Conservation (phyloP, 805 yeast species). For the Candida peoriensis region DNA sequence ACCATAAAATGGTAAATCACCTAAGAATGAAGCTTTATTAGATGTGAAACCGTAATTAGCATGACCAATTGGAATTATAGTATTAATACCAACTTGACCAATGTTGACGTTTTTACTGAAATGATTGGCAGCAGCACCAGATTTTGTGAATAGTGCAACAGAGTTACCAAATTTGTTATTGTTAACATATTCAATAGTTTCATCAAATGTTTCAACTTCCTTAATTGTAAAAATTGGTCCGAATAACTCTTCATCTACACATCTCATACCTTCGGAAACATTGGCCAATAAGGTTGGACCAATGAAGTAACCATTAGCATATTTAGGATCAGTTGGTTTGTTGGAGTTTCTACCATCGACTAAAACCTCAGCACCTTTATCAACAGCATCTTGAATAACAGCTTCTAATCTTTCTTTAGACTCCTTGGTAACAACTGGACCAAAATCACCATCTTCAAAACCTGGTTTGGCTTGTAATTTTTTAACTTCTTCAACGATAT, state of each 20-base stretch:
- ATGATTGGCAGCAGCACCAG: conserved; percentile 64
- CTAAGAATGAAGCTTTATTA: conserved; percentile 70
- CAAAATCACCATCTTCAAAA: conserved; percentile 59
- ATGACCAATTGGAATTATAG: conserved; percentile 75
- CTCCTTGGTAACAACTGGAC: conserved; percentile 66
- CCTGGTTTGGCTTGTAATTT: conserved; percentile 60
- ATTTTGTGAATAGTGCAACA: conserved; percentile 61
- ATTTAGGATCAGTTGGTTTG: conserved; percentile 28
- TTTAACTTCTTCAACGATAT: conserved; percentile 53
- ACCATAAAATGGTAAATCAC: conserved; percentile 79
- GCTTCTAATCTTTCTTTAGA: conserved; percentile 49
- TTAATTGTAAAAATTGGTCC: conserved; percentile 69
- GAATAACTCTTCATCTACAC: conserved; percentile 70
- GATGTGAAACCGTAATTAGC: conserved; percentile 84
- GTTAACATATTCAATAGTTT: conserved; percentile 62
- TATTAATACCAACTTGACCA: conserved; percentile 76
- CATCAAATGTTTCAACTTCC: conserved; percentile 60
- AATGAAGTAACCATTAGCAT: conserved; percentile 61
- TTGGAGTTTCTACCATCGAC: conserved; percentile 54
- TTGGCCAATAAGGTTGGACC: conserved; percentile 64
- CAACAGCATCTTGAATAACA: conserved; percentile 52
- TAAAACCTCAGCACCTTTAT: conserved; percentile 55
- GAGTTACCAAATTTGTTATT: conserved; percentile 63
- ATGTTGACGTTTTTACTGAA: conserved; percentile 62
- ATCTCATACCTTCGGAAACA: conserved; percentile 63